phyloP scores from a whole-genome alignment of 2,329 filamentous ascomycete species.

The Lasiodiplodia hormozganensis region DNA sequence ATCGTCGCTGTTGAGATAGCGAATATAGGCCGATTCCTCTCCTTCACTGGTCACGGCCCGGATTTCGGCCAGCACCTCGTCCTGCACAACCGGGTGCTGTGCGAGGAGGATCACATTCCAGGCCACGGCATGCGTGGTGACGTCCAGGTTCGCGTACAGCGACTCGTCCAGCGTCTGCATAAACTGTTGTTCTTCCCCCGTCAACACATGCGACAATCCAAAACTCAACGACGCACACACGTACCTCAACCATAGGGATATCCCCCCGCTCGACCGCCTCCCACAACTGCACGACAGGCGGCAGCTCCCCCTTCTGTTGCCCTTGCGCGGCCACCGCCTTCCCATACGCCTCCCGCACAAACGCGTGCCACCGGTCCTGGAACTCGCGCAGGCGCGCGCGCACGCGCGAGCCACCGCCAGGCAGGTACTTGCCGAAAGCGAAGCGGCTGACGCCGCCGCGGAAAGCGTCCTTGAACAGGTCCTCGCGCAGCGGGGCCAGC shows the following conservation, averaged over 20 bases:
- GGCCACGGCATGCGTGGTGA: conserved; percentile 51
- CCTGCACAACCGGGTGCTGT: conserved; percentile 43
- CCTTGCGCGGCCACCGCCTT: too few relatives aligned
- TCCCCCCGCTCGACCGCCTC: too few relatives aligned
- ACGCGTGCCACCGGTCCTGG: conserved; percentile 35
- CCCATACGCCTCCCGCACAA: conserved; percentile 29
- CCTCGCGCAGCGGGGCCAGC: conserved; percentile 39
- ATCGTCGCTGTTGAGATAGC: conserved; percentile 32
- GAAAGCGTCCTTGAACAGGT: conserved; percentile 44
- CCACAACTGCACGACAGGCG: too few relatives aligned
- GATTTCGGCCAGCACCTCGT: conserved; percentile 39
- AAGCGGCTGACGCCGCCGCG: conserved; percentile 45
- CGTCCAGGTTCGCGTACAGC: conserved; percentile 55
- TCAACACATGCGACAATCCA: too few relatives aligned
- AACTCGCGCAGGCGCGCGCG: conserved; percentile 35
- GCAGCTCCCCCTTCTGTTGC: too few relatives aligned
- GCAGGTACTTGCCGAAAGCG: conserved; percentile 37
- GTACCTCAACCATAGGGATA: too few relatives aligned
- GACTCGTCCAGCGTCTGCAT: conserved; percentile 53
- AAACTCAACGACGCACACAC: too few relatives aligned
- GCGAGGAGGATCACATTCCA: conserved; percentile 56
- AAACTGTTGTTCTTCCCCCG: conserved; percentile 34
- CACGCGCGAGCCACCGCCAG: conserved; percentile 31
- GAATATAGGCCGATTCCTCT: conserved; percentile 2
- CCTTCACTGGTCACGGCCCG: background rate